Conservation (phyloP, 2,329 filamentous ascomycete species). For the Aureobasidium sp. region DNA sequence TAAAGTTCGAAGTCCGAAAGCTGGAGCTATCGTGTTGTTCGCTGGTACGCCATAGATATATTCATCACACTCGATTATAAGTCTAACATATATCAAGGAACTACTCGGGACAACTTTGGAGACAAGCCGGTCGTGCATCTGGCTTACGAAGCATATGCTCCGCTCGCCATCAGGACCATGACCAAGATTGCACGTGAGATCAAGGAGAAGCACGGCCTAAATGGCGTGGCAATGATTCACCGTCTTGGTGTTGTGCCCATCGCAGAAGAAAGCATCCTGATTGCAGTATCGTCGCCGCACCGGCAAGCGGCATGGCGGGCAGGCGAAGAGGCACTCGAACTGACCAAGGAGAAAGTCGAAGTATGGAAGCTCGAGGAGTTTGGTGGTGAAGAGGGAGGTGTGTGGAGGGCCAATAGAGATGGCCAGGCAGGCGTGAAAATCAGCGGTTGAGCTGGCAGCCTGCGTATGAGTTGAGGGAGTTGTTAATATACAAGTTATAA, state of each 20-base stretch:
- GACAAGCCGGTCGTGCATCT: conserved; percentile 65
- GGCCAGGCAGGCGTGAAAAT: conserved; percentile 50
- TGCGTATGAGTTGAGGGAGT: neutral
- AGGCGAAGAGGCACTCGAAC: conserved; percentile 81
- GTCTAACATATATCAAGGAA: conserved; percentile 42
- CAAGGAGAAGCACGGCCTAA: conserved; percentile 53
- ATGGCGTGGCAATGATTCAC: conserved; percentile 72
- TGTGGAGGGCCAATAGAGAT: conserved; percentile 86
- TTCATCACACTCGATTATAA: neutral
- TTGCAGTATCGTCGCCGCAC: conserved; percentile 78
- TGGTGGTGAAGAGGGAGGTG: conserved; percentile 59
- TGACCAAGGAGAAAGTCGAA: conserved; percentile 79
- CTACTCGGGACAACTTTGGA: conserved; percentile 67
- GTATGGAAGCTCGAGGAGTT: conserved; percentile 95
- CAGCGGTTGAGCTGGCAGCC: neutral
- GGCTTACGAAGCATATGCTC: conserved; percentile 65
- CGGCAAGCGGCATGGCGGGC: conserved; percentile 77
- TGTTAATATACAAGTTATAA: conserved; percentile 3
- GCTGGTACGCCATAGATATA: conserved; percentile 45
- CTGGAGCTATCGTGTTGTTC: conserved; percentile 70
- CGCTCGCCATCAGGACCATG: conserved; percentile 62
- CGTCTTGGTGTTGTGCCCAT: conserved; percentile 78
- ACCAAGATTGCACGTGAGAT: conserved; percentile 53
- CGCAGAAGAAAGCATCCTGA: conserved; percentile 86
- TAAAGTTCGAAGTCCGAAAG: conserved; percentile 61